A percentile compares a stretch with the other conserved stretches of the same genome.
Evolutionary conservation across 1,284 basidiomycete genomes (phyloP).

Genomic region (Pholiota adiposa): DNA sequence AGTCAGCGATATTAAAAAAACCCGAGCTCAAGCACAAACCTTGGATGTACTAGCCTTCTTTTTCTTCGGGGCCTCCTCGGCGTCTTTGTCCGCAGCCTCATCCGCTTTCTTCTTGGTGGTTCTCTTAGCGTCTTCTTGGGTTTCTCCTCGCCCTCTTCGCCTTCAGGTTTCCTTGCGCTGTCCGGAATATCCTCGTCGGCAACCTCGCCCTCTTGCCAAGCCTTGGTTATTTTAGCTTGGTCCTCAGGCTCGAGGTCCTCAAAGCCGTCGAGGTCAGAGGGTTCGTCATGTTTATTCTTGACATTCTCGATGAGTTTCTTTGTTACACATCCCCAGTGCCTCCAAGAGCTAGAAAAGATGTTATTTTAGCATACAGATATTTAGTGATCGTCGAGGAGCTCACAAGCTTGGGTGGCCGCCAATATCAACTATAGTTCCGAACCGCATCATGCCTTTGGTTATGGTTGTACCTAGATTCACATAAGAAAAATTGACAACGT

Average conservation of each 20-base stretch:
- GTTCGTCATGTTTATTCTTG: constrained; percentile 62
- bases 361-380: background rate
- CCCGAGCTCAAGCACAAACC: constrained; percentile 10
- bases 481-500: constrained; percentile 12
- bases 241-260: constrained; percentile 69
- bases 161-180: constrained; percentile 61
- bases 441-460: constrained; percentile 70
- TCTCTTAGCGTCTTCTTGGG: constrained; percentile 27
- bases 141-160: constrained; percentile 47
- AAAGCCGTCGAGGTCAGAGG: constrained; percentile 74
- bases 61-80: constrained; percentile 44
- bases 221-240: constrained; percentile 66
- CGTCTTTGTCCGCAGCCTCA: constrained; percentile 33
- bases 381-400: constrained; percentile 27
- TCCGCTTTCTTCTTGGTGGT: constrained; percentile 35
- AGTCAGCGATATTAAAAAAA: background rate
- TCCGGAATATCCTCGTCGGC: constrained; percentile 81
- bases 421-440: constrained; percentile 81
- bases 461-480: constrained; percentile 65
- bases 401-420: constrained; percentile 76
- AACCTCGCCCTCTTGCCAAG: constrained; percentile 76
- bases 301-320: constrained; percentile 72
- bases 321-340: constrained; percentile 86
- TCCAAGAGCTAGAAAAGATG: constrained; percentile 58
- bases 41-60: constrained; percentile 29